Evolutionary conservation across 129 eudicot genomes (phyloP).

Genomic region (Lactuca sativa): DNA sequence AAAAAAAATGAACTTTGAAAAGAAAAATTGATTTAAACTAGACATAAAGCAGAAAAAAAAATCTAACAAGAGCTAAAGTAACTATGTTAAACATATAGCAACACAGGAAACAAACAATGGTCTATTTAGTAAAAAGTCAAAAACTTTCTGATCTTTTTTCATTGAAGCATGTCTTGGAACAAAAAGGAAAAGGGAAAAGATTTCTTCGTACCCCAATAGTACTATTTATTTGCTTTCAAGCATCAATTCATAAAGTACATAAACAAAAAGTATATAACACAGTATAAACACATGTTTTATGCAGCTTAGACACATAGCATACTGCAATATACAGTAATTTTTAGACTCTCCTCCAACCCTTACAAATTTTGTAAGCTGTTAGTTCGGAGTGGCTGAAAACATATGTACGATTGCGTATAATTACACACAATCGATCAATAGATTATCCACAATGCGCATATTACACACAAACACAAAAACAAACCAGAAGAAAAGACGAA

Average conservation of each 20-base stretch:
- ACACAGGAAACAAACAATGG: not conserved
- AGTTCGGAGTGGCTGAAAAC: not conserved
- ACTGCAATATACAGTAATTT: too few species aligned
- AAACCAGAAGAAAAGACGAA: not conserved
- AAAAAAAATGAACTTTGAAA: too few species aligned
- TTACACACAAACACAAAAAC: not conserved
- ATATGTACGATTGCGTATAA: not conserved
- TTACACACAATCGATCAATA: not conserved
- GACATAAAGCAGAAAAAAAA: too few species aligned
- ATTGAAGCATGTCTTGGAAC: not conserved
- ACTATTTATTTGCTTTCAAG: not conserved
- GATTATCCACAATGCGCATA: constrained; percentile 2
- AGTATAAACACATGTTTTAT: not conserved
- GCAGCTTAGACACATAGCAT: not conserved
- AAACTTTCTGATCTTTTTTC: not conserved
- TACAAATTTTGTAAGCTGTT: not conserved
- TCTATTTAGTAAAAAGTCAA: not conserved
- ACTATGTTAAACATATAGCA: too few species aligned
- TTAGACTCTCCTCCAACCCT: not conserved
- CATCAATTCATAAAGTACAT: not conserved
- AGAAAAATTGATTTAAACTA: too few species aligned
- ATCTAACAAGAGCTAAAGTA: too few species aligned
- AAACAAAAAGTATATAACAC: not conserved
- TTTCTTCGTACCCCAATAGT: not conserved
- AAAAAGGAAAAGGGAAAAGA: not conserved